Percentiles rank a stretch among this genome's conserved stretches.
Conservation (phyloP, 768 basidiomycete species). For the Termitomyces heimii region DNA sequence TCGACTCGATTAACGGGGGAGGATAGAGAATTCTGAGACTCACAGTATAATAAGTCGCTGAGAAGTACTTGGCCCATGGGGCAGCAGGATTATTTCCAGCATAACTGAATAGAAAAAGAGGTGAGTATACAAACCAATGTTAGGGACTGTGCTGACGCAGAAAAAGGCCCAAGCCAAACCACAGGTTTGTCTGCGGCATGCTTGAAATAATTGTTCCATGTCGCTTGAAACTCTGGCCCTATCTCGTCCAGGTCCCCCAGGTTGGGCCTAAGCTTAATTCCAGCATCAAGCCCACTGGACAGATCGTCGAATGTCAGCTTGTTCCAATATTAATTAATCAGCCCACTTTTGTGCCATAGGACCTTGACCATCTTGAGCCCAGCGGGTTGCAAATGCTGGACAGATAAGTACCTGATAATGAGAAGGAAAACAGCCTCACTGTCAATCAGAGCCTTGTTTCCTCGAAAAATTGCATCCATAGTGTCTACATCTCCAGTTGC, state of each 20-base stretch:
- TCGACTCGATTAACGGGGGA: neutral
- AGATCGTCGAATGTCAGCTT: neutral
- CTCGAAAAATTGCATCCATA: constrained; percentile 40
- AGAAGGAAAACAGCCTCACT: constrained; percentile 23
- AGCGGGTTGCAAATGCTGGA: constrained; percentile 12
- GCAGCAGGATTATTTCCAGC: constrained; percentile 12
- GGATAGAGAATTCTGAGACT: constrained; percentile 14
- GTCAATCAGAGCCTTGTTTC: constrained; percentile 28
- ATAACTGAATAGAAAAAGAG: constrained; percentile 6
- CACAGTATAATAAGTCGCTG: constrained; percentile 14
- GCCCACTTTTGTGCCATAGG: constrained; percentile 49
- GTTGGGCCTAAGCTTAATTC: constrained; percentile 51
- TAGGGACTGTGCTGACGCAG: constrained; percentile 30
- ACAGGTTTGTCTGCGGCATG: constrained; percentile 52
- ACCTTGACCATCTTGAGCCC: constrained; percentile 13
- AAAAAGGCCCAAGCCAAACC: constrained; percentile 32
- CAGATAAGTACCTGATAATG: neutral
- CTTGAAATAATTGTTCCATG: constrained; percentile 47
- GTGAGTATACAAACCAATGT: constrained; percentile 1
- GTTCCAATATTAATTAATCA: neutral
- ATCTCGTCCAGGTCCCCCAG: constrained; percentile 43
- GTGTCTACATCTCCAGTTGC: constrained; percentile 42
- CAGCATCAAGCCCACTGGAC: constrained; percentile 45
- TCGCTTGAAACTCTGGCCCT: constrained; percentile 38
- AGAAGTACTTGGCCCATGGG: constrained; percentile 22